Percentiles rank a stretch among this genome's conserved stretches.
Conservation (phyloP, 1,284 basidiomycete species). For the Sanghuangporus baumii region DNA sequence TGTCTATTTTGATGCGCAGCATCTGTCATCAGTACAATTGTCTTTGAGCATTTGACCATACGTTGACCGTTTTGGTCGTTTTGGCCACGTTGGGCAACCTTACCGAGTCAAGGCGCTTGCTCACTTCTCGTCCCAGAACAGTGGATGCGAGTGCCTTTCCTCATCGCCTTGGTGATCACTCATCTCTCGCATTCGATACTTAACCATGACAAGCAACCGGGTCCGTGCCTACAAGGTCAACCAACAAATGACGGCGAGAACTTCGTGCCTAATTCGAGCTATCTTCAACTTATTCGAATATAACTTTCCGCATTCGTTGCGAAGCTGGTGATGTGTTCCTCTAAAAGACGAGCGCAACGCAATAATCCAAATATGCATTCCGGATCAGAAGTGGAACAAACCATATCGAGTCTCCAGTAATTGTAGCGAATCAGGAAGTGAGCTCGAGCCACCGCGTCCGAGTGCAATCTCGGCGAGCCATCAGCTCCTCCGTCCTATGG, state of each 20-base stretch:
- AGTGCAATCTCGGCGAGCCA: background rate
- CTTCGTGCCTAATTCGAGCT: background rate
- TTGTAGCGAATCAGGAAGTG: background rate
- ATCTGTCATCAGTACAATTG: background rate
- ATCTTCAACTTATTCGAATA: background rate
- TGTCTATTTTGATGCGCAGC: background rate
- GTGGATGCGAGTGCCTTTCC: background rate
- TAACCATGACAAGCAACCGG: background rate
- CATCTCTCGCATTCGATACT: background rate
- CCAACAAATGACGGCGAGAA: conserved; percentile 5
- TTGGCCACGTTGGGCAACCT: background rate
- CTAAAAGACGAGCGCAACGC: background rate
- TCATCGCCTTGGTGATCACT: conserved; percentile 7
- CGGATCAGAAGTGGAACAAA: background rate
- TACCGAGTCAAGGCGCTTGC: background rate
- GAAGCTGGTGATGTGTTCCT: background rate
- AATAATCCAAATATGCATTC: background rate
- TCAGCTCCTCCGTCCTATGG: background rate
- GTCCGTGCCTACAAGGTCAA: background rate
- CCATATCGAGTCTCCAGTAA: background rate
- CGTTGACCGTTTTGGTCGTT: background rate
- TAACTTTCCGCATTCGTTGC: background rate
- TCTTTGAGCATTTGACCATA: background rate
- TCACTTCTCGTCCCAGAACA: background rate
- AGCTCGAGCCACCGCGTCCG: background rate